Evolutionary conservation across 192 early-diverging fungal species (phyloP).

Genomic region (Backusella tuberculispora): DNA sequence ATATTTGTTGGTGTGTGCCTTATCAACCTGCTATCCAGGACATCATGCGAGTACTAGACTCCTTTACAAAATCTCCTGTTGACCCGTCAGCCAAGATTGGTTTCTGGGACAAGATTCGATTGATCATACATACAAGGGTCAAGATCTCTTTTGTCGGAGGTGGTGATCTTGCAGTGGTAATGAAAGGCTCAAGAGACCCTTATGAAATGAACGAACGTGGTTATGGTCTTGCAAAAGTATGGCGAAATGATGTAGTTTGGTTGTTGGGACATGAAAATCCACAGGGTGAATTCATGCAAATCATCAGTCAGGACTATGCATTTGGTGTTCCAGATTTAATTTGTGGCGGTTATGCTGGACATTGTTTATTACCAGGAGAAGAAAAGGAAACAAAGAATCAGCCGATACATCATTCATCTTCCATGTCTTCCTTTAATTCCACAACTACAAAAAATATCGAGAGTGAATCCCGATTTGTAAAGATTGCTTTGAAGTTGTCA

Average conservation of each 20-base stretch:
- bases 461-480: slow-evolving; percentile 28
- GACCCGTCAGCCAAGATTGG: slow-evolving; percentile 47
- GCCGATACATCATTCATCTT: background rate
- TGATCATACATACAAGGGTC: slow-evolving; percentile 46
- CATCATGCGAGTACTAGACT: slow-evolving; percentile 39
- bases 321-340: slow-evolving; percentile 50
- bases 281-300: slow-evolving; percentile 47
- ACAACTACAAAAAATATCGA: background rate
- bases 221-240: slow-evolving; percentile 44
- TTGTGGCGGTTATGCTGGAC: slow-evolving; percentile 35
- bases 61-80: slow-evolving; percentile 43
- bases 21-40: slow-evolving; percentile 50
- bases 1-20: slow-evolving; percentile 41
- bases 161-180: slow-evolving; percentile 41
- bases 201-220: slow-evolving; percentile 44
- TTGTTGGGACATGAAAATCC: slow-evolving; percentile 43
- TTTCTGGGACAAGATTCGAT: slow-evolving; percentile 51
- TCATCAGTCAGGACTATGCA: slow-evolving; percentile 44
- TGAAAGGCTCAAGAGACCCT: slow-evolving; percentile 48
- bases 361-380: slow-evolving; percentile 20
- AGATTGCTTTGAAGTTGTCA: slow-evolving; percentile 41
- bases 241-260: slow-evolving; percentile 42
- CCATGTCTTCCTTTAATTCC: slow-evolving; percentile 10
- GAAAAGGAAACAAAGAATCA: background rate
- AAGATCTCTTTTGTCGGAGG: slow-evolving; percentile 39